Percentiles rank a stretch among this genome's conserved stretches.
Conservation (phyloP, 495 filamentous ascomycete species). For the Podospora australis region DNA sequence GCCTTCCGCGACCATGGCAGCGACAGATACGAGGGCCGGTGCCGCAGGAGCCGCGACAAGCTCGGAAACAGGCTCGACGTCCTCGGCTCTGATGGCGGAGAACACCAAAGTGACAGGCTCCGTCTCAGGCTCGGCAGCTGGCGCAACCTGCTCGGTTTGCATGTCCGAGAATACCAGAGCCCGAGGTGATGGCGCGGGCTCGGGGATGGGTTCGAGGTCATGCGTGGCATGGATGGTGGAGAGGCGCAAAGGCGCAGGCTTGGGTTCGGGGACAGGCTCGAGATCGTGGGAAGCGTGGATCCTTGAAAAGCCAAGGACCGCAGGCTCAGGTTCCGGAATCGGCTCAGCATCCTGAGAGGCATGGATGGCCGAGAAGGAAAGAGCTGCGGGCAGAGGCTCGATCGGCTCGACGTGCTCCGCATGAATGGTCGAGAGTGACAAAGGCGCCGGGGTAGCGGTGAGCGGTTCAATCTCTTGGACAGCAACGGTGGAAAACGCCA, state of each 20-base stretch:
- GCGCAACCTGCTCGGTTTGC: conserved; percentile 3
- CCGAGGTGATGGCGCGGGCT: background rate
- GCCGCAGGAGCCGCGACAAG: conserved; percentile 9
- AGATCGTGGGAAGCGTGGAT: background rate
- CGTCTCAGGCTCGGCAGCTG: conserved; percentile 4
- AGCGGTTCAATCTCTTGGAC: conserved; percentile 18
- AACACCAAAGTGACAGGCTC: background rate
- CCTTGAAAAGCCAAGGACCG: background rate
- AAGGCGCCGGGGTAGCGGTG: conserved; percentile 11
- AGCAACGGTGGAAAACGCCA: conserved; percentile 12
- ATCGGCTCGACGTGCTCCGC: conserved; percentile 19
- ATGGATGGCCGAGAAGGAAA: conserved; percentile 21
- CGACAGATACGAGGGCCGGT: conserved; percentile 9
- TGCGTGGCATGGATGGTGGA: conserved; percentile 10
- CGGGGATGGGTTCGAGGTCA: conserved; percentile 6
- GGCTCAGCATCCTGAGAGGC: conserved; percentile 6
- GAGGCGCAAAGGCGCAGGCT: background rate
- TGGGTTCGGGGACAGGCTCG: background rate
- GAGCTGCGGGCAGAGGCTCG: conserved; percentile 5
- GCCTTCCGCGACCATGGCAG: conserved; percentile 9
- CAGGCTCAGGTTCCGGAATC: conserved; percentile 3
- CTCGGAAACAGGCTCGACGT: conserved; percentile 17
- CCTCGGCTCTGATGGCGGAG: conserved; percentile 9
- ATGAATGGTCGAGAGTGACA: conserved; percentile 4
- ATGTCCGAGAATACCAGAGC: background rate